Conservation (phyloP, 2,329 filamentous ascomycete genomes). For the Sporothrix variecibatus region DNA sequence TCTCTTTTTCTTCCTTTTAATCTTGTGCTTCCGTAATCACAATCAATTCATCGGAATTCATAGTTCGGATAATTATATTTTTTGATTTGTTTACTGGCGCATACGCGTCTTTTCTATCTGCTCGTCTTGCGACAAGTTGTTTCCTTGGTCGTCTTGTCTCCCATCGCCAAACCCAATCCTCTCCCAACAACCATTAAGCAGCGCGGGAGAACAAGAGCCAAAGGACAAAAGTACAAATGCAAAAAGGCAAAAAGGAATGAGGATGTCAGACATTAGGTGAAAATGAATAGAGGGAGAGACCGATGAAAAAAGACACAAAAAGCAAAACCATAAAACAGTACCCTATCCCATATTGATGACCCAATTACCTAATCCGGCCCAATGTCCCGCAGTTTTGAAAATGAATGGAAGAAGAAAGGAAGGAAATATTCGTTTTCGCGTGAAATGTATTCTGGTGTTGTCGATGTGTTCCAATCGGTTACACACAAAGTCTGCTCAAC, state of each 20-base stretch:
- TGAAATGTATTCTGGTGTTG: not conserved
- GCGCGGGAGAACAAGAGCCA: constrained; percentile 3
- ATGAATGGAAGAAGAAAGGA: constrained; percentile 6
- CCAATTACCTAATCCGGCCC: not conserved
- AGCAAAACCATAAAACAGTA: not conserved
- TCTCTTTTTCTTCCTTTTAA: not conserved
- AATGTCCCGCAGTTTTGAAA: not conserved
- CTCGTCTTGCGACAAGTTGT: not conserved
- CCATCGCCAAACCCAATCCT: not conserved
- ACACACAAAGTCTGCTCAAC: not conserved
- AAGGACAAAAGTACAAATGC: not conserved
- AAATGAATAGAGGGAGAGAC: not conserved
- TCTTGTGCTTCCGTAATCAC: not conserved
- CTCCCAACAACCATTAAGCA: constrained; percentile 11
- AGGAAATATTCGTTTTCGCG: constrained; percentile 16
- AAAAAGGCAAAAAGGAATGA: constrained; percentile 8
- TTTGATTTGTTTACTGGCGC: not conserved
- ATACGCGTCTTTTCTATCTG: constrained; percentile 1
- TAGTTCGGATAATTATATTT: constrained; percentile 10
- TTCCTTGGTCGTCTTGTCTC: not conserved
- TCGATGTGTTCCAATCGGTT: not conserved
- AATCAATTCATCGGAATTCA: not conserved
- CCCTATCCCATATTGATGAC: constrained; percentile 9
- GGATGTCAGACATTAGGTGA: not conserved
- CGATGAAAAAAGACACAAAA: not conserved